Evolutionary conservation across 176 grass and related monocot species (phyloP), one percentile per base, ranked within the genome.

Genomic region (Oropetium thomaeum): DNA sequence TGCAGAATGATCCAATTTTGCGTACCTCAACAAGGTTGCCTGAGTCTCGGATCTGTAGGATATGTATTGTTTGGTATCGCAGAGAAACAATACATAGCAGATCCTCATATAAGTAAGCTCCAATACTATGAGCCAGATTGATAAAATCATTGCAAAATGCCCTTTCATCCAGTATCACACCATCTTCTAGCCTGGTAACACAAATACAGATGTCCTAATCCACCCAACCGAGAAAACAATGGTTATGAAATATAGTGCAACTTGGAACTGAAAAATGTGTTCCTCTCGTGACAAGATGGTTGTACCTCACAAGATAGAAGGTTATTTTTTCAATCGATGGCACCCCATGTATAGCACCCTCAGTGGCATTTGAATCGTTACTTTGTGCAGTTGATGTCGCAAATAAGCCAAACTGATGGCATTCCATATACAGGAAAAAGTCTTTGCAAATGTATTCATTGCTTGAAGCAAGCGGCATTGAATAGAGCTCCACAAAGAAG

Each of bases 231-330:
- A 74, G 34, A n/a, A 82, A 79, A 74, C 33, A 66, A 70, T 55
- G 37, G 70, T 64, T 55, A 88, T 29, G 62, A 70, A 70, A 77
- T 16, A 49, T 52, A 74, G 11, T 51, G 10, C 33, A 27, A 65
- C 25, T 25, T 47, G n/a, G 29, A 76, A 17, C 8, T 19, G 19
- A 32, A 10, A 81, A 65, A 35, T 52, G 33, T 49, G 72, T 71
- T 76, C 57, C 26, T 75, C 7, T 29, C 26, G 52, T 41, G 29
- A 32, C 29, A 81, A 78, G 44, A 74, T 73, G 39, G 67, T 43
- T 68, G 45, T 79, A 97, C 93, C 94, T 93, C 73, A 97, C 88
- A 89, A 93, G 95, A 88, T 97, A 79, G 83, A 97, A 97, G 67
- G 90, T 93, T 69, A 93, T 92, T 80, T 92, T 97, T 70, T 97